Base-by-base conservation (phyloP, 2,329 filamentous ascomycete genomes). In the Dactylellina leptospora region DNA sequence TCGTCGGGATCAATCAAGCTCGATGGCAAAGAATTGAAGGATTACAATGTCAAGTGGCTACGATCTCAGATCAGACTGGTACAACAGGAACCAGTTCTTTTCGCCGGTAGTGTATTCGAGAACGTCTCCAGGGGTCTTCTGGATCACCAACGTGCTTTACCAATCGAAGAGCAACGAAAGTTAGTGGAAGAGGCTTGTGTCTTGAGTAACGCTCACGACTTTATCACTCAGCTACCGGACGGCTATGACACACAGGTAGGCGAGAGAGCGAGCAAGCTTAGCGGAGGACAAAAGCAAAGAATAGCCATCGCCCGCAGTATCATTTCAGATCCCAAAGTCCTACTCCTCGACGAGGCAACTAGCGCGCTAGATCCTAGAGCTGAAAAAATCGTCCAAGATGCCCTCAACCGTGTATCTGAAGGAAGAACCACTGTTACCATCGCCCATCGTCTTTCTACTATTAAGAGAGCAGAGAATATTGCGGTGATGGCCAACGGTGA, bases 261-360 rank as follows among this genome's bases (percentile, higher is more conserved):
- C 0, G 90, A 93, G 77, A 85, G 85, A 25, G 91, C 91, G 3
- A 88, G 89, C 50, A 91, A 90, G 77, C 81, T 96, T 0, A 92
- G 89, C 9, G 90, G 91, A n/a, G 92, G 92, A 0, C 91, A 96
- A 78, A 86, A 90, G n/a, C 91, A 96, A 78, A 86, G 92, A 3
- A 84, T 96, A 22, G 88, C 90, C 1, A 92, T 92, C 73, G 90
- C 89, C 0, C 83, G 90, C 5, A 87, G 87, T 9, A 87, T 92
- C 25, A 83, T 92, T 58, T 86, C 88, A 47, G 81, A 86, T 54
- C 89, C 89, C 0, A 81, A 82, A 0, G 85, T 92, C 1, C 80
- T 92, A 2, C 84, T 92, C 4, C 81, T 95, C 5, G 90, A 95
- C 76, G 90, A 93, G 79, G 90, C 90, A 0, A 92, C 90, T 0